Evolutionary conservation across 495 filamentous ascomycete genomes (phyloP).

Genomic region (Neurospora tetraspora): DNA sequence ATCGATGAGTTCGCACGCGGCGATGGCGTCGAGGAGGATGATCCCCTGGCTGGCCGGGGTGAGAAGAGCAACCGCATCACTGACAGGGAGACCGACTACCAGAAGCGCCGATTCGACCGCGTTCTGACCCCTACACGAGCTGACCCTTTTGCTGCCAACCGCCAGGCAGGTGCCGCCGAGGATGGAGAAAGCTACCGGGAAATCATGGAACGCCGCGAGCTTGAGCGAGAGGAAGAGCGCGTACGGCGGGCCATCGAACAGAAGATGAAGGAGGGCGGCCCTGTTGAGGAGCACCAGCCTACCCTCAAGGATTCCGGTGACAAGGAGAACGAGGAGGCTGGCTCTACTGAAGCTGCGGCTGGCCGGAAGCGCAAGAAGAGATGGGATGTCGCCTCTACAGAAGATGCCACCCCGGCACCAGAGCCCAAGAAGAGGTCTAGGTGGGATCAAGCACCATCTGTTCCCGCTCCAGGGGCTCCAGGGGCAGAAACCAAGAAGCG

Average conservation of each 20-base stretch:
- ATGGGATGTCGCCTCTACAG: constrained; percentile 66
- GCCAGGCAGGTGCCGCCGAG: constrained; percentile 53
- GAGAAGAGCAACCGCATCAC: constrained; percentile 85
- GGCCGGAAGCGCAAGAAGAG: constrained; percentile 83
- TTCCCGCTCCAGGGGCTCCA: constrained; percentile 41
- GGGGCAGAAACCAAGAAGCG: constrained; percentile 49
- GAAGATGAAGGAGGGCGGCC: constrained; percentile 38
- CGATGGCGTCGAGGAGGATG: constrained; percentile 80
- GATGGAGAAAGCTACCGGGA: constrained; percentile 69
- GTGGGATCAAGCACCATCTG: constrained; percentile 80
- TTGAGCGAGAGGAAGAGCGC: constrained; percentile 91
- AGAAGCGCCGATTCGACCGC: constrained; percentile 86
- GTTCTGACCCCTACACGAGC: constrained; percentile 79
- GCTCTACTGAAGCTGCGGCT: constrained; percentile 50
- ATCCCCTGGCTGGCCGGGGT: constrained; percentile 68
- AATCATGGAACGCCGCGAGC: constrained; percentile 80
- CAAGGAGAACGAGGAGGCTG: constrained; percentile 64
- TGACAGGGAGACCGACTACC: constrained; percentile 92
- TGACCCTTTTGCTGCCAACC: constrained; percentile 75
- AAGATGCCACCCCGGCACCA: constrained; percentile 26
- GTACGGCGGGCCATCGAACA: constrained; percentile 74
- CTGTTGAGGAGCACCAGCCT: constrained; percentile 54
- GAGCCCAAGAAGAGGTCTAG: constrained; percentile 70
- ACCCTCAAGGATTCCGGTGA: constrained; percentile 55
- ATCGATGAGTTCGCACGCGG: constrained; percentile 91